phyloP scores from a whole-genome alignment of 2,329 filamentous ascomycete genomes.

The Alternaria metachromatica region DNA sequence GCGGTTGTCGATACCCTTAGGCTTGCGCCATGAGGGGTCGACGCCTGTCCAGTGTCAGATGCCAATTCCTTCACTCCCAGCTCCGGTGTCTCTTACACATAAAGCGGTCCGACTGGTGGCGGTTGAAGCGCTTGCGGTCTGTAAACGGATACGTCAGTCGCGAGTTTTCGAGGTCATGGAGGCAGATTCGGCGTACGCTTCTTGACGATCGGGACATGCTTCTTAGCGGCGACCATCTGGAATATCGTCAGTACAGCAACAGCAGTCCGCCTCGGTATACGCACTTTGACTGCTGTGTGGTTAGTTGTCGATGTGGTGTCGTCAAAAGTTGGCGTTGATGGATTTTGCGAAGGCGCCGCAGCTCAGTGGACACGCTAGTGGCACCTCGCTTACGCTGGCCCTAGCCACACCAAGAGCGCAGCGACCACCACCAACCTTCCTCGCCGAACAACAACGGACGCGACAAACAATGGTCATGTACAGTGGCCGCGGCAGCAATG shows the following conservation, averaged over 20 bases:
- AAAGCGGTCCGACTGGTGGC: constrained; percentile 98
- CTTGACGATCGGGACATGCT: constrained; percentile 99
- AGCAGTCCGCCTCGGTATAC: constrained; percentile 19
- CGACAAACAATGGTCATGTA: neutral
- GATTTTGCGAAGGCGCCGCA: constrained; percentile 27
- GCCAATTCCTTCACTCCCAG: constrained; percentile 12
- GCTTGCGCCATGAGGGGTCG: constrained; percentile 93
- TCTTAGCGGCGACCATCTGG: constrained; percentile 98
- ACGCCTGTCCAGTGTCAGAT: constrained; percentile 58
- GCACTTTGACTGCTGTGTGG: constrained; percentile 49
- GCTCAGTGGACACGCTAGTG: constrained; percentile 1
- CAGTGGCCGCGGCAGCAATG: neutral
- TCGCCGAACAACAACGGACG: neutral
- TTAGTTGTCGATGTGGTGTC: constrained; percentile 34
- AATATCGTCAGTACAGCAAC: constrained; percentile 28
- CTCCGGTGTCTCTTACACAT: constrained; percentile 63
- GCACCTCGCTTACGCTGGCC: constrained; percentile 5
- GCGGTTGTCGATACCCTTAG: constrained; percentile 99
- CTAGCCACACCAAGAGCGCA: constrained; percentile 19
- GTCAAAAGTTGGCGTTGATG: constrained; percentile 22
- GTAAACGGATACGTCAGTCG: constrained; percentile 47
- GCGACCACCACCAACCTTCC: constrained; percentile 4
- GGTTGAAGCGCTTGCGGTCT: constrained; percentile 94
- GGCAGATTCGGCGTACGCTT: constrained; percentile 79
- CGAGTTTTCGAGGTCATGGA: constrained; percentile 33